Base-by-base conservation (phyloP, 331 rosid genomes). In the Rhamnella rubrinervis region DNA sequence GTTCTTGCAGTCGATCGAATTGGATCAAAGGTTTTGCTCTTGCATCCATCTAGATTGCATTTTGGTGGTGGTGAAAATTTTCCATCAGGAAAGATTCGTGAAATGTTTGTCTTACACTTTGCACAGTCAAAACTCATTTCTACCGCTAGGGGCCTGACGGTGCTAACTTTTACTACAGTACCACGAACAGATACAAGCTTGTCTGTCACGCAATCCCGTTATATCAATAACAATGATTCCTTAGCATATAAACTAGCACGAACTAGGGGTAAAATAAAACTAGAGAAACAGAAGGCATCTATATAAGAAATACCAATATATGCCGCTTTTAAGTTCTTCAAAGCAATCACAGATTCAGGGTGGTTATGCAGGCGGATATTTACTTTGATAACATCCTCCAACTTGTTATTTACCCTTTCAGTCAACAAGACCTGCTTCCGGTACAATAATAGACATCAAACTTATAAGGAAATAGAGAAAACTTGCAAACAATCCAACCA, bases 131-230 rank as follows among this genome's bases (percentile, higher is more conserved):
- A 91, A 80, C 68, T 78, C 98, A 95, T 89, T 70, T 86, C 86
- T 52, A 81, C 84, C 68, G 87, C 97, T 50, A 95, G 83, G 59
- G 97, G 98, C 77, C 75, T 95, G 66, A 85, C 85, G 37, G 78
- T 85, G 89, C 97, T 93, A 77, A 78, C 96, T 82, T 93, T 93
- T 62, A 91, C 93, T 58, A 86, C 93, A 18, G 95, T 91, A 13
- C 97, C 98, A 44, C 96, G 97, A 71, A 93, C 95, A 21, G 98
- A 93, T 71, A 84, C 97, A 63, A 91, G 92, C 79, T 87, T 93
- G 74, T 87, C 98, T 93, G 91, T 63, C 59, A 77, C 39, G 44
- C 59, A 77, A 75, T 51, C 64, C 56, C 67, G 20, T 39, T 59
- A 38, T 61, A 72, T 55, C 65, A 74, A 68, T 65, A 60, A 66